Conservation (phyloP, 2,329 filamentous ascomycete genomes). For the Thelonectria olida region DNA sequence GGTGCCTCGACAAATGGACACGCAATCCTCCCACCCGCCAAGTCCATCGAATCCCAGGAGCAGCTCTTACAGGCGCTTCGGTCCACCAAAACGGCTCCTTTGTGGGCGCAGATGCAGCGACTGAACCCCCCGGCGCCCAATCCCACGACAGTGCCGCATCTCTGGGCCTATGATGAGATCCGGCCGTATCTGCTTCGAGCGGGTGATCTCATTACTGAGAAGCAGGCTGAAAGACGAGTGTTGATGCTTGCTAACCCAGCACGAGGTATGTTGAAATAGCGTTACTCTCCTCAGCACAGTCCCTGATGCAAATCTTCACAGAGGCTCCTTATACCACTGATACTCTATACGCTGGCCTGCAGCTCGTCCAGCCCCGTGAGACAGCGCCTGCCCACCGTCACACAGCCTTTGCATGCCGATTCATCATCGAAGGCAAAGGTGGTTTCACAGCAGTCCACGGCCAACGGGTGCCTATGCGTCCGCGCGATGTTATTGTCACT, state of each 20-base stretch:
- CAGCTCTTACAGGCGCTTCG: conserved; percentile 10
- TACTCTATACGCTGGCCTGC: conserved; percentile 65
- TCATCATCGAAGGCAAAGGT: conserved; percentile 62
- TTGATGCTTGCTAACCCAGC: conserved; percentile 52
- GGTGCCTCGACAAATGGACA: not conserved
- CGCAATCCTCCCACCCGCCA: not conserved
- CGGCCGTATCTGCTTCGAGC: conserved; percentile 45
- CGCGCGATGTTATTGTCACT: conserved; percentile 65
- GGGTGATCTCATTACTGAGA: conserved; percentile 46
- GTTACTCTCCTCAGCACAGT: not conserved
- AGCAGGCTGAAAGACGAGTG: conserved; percentile 52
- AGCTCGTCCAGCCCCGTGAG: conserved; percentile 65
- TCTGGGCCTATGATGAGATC: conserved; percentile 49
- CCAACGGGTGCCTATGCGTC: conserved; percentile 57
- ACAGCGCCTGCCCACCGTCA: conserved; percentile 64
- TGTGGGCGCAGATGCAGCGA: conserved; percentile 58
- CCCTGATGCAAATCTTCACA: not conserved
- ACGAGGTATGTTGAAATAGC: conserved; percentile 49
- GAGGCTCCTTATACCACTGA: conserved; percentile 63
- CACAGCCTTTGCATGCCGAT: conserved; percentile 63
- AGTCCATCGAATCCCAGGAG: conserved; percentile 5
- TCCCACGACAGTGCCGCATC: conserved; percentile 49
- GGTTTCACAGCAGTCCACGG: conserved; percentile 67
- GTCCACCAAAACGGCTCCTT: conserved; percentile 40
- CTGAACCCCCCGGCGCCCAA: conserved; percentile 57